A percentile compares a stretch with the other conserved stretches of the same genome.
Evolutionary conservation across 495 filamentous ascomycete genomes (phyloP).

Genomic region (Neurospora africana): DNA sequence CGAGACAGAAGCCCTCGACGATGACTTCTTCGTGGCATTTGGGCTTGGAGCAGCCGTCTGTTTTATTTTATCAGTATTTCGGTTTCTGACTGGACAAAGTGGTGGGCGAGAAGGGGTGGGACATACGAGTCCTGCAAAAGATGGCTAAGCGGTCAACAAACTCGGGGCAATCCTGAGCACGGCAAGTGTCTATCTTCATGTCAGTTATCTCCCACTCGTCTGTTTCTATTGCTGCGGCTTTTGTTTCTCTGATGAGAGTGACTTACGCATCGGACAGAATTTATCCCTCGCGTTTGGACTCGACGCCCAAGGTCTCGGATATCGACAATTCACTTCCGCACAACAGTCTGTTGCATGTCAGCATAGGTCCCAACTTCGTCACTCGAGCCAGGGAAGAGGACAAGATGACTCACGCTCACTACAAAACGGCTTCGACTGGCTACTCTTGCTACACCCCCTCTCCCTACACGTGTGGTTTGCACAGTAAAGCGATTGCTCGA

Average conservation of each 20-base stretch:
- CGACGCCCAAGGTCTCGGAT: background rate
- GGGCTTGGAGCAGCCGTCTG: slow-evolving; percentile 11
- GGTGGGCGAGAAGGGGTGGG: background rate
- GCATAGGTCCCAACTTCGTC: too few species aligned
- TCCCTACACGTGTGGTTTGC: slow-evolving; percentile 18
- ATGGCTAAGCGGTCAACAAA: slow-evolving; percentile 9
- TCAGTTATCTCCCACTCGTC: too few species aligned
- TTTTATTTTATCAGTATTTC: background rate
- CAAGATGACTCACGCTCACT: slow-evolving; percentile 16
- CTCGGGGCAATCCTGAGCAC: slow-evolving; percentile 7
- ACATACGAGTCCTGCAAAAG: slow-evolving; percentile 13
- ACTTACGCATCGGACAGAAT: slow-evolving; percentile 16
- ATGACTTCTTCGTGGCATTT: slow-evolving; percentile 13
- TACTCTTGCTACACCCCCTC: slow-evolving; percentile 15
- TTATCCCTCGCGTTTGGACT: background rate
- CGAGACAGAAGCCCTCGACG: slow-evolving; percentile 13
- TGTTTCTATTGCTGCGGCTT: too few species aligned
- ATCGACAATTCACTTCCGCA: slow-evolving; percentile 2
- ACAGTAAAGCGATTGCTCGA: slow-evolving; percentile 12
- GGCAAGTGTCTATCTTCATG: slow-evolving; percentile 14
- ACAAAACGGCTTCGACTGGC: slow-evolving; percentile 12
- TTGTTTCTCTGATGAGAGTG: too few species aligned
- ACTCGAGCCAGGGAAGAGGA: too few species aligned
- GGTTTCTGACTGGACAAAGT: background rate
- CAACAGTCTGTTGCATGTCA: slow-evolving; percentile 6